Evolutionary conservation across 2,329 filamentous ascomycete genomes (phyloP).

Genomic region (Pseudogymnoascus destructans): DNA sequence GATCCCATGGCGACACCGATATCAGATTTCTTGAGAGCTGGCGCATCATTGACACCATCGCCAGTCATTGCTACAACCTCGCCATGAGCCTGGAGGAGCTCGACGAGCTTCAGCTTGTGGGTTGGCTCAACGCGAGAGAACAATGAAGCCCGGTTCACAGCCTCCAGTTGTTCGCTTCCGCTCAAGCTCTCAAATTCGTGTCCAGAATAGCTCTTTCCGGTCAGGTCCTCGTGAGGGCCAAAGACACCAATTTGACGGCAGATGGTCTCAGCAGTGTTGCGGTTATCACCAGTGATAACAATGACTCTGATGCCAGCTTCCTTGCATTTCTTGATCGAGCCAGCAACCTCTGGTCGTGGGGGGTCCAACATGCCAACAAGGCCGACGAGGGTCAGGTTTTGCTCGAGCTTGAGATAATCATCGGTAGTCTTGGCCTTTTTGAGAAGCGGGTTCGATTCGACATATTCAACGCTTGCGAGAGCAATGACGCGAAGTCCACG

Average conservation of each 20-base stretch:
- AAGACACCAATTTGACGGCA: slow-evolving; percentile 97
- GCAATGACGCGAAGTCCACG: slow-evolving; percentile 89
- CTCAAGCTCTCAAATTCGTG: slow-evolving; percentile 84
- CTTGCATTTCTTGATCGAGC: slow-evolving; percentile 77
- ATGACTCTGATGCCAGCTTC: slow-evolving; percentile 91
- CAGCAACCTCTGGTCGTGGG: slow-evolving; percentile 79
- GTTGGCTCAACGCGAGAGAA: slow-evolving; percentile 93
- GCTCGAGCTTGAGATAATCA: slow-evolving; percentile 79
- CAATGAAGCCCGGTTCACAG: slow-evolving; percentile 72
- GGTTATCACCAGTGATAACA: slow-evolving; percentile 96
- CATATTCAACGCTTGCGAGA: slow-evolving; percentile 69
- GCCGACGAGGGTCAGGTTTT: slow-evolving; percentile 86
- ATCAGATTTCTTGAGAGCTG: slow-evolving; percentile 94
- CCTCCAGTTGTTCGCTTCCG: slow-evolving; percentile 66
- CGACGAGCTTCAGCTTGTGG: slow-evolving; percentile 96
- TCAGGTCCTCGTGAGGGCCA: slow-evolving; percentile 63
- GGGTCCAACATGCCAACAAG: slow-evolving; percentile 95
- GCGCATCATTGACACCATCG: slow-evolving; percentile 96
- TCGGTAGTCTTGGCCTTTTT: slow-evolving; percentile 65
- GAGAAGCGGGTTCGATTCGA: slow-evolving; percentile 56
- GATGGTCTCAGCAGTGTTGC: slow-evolving; percentile 93
- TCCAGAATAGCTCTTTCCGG: slow-evolving; percentile 88
- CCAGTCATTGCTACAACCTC: slow-evolving; percentile 99
- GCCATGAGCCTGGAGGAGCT: slow-evolving; percentile 81
- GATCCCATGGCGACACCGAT: slow-evolving; percentile 99